Evolutionary conservation across 228 moss, liverwort and hornwort species (phyloP), one percentile per base, ranked within the genome.

Genomic region (Sphagnum fallax): DNA sequence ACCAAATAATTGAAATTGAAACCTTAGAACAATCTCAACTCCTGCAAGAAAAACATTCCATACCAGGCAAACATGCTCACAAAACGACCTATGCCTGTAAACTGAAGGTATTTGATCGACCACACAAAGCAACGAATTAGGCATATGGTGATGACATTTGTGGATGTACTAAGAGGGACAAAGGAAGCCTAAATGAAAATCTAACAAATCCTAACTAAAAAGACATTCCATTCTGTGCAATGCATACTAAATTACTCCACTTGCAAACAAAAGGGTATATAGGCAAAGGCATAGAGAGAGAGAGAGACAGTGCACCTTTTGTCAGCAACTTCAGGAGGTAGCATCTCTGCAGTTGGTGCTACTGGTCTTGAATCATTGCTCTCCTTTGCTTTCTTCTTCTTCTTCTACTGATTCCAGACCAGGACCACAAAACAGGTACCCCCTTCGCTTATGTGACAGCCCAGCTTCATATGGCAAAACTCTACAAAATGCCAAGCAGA

Each of bases 281-380:
- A 32, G 32, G 32, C 32, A 32, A 32, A 32, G 32, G 32, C 32
- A 32, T 32, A 69, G 16, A 32, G 32, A 32, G 32, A 32, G 8
- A 60, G 52, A 6, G 16, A 55, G 4, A 65, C 50, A 68, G 62
- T 12, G 9, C 74, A 52, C 90, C 93, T 90, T 69, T 81, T 89
- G 65, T 93, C 79, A 5, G 91, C 87, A 70, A 85, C 70, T 60
- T 91, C 93, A 74, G 76, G 77, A 6, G 84, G 75, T 67, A 87
- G 72, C 85, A 91, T 87, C 60, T 85, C 80, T 71, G 82, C 87
- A 15, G 71, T 55, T 5, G 75, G 53, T 74, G 80, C 70, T 32
- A 81, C 71, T 51, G 70, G 74, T 69, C 71, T 73, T 49, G 67
- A 69, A 65, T 83, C 85, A 64, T 72, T 79, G 16, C 69, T 66